phyloP scores from a whole-genome alignment of 2,329 filamentous ascomycete species.

The Pseudocercospora cruenta region DNA sequence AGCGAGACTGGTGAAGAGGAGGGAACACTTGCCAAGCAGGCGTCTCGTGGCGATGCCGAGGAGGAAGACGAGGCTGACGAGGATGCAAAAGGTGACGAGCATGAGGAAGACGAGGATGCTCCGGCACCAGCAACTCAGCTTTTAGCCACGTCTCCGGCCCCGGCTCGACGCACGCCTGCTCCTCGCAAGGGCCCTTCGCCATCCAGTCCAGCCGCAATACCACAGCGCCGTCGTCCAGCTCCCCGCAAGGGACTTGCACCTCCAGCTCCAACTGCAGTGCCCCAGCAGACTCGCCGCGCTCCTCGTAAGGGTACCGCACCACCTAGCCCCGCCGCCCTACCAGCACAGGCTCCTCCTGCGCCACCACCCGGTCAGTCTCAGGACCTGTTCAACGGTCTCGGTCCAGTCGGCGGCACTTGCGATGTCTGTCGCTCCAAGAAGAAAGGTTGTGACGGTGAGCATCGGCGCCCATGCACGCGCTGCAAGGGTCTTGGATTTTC shows the following conservation, averaged over 20 bases:
- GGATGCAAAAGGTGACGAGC: background rate
- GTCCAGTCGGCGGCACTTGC: background rate
- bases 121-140: background rate
- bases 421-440: background rate
- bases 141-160: background rate
- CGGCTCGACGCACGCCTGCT: background rate
- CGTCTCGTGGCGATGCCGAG: background rate
- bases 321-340: background rate
- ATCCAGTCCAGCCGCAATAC: background rate
- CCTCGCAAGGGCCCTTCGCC: background rate
- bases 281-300: background rate
- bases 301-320: background rate
- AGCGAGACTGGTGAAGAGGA: background rate
- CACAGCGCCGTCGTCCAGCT: background rate
- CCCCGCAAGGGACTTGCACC: background rate
- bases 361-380: background rate
- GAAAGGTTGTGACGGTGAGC: background rate
- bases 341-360: background rate
- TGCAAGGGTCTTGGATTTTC: background rate
- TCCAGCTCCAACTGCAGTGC: background rate
- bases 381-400: background rate
- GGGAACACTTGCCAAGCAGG: background rate
- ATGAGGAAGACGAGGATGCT: background rate
- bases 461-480: background rate
- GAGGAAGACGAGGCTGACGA: background rate